phyloP scores from a whole-genome alignment of 164 flowering plant species.

The Magnolia changhungtana region DNA sequence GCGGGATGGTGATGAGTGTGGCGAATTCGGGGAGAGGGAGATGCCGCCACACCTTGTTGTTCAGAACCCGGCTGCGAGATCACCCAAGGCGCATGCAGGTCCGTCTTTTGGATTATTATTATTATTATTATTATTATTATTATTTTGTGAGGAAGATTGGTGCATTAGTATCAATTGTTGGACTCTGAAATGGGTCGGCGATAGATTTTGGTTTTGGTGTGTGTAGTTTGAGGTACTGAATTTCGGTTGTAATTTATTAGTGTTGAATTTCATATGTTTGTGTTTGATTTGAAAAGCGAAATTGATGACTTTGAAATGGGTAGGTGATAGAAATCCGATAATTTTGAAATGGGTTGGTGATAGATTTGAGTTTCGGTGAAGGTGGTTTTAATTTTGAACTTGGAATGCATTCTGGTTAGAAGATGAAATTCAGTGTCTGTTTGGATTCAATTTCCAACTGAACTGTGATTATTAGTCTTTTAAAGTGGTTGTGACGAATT shows the following conservation, averaged over 20 bases:
- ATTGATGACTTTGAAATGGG: background rate
- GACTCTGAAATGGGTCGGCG: background rate
- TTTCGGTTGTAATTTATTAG: background rate
- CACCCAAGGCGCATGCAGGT: constrained; percentile 61
- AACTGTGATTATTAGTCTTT: background rate
- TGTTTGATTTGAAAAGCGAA: background rate
- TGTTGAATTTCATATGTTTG: background rate
- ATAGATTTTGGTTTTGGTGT: background rate
- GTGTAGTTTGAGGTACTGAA: background rate
- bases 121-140: background rate
- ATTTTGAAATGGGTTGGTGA: background rate
- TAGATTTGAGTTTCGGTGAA: background rate
- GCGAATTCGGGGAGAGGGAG: constrained; percentile 41
- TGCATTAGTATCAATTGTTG: background rate
- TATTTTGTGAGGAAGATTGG: background rate
- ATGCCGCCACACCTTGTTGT: constrained; percentile 77
- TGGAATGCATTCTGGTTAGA: background rate
- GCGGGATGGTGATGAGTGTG: constrained; percentile 50
- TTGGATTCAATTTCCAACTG: background rate
- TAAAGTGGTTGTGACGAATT: background rate
- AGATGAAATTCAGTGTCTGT: background rate
- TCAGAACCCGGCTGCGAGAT: constrained; percentile 68
- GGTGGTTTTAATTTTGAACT: background rate
- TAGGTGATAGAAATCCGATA: background rate
- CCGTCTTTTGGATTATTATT: constrained; percentile 5